A percentile compares a stretch with the other conserved stretches of the same genome.
phyloP scores from a whole-genome alignment of 164 flowering plant species.

The Sextonia rubra region DNA sequence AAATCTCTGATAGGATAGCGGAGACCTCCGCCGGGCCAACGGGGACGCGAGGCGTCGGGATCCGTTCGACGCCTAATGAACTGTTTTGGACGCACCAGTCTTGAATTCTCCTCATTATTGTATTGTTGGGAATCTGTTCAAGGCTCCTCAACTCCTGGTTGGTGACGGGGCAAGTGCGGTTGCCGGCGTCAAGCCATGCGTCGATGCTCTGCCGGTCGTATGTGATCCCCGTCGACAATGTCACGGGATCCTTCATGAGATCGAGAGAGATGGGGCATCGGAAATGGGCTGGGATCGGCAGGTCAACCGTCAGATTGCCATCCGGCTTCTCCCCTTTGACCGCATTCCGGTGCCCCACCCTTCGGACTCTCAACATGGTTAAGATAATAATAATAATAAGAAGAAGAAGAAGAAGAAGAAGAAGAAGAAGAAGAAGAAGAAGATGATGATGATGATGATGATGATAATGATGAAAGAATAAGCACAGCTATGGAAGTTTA shows the following conservation, averaged over 20 bases:
- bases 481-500: no score
- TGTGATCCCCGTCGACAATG: conserved; percentile 68
- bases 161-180: conserved; percentile 65
- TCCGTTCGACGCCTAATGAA: conserved; percentile 59
- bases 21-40: conserved; percentile 33
- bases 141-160: conserved; percentile 35
- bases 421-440: no score
- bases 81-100: conserved; percentile 78
- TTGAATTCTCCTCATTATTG: conserved; percentile 67
- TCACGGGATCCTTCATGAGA: conserved; percentile 91
- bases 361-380: conserved; percentile 38
- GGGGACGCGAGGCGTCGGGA: conserved; percentile 79
- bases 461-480: neutral
- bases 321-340: conserved; percentile 2
- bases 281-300: conserved; percentile 53
- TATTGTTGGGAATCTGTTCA: conserved; percentile 72
- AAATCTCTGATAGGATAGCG: conserved; percentile 31
- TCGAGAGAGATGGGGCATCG: conserved; percentile 84
- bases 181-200: conserved; percentile 67
- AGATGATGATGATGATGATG: no score
- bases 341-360: conserved; percentile 28
- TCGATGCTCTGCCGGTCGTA: conserved; percentile 82
- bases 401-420: neutral
- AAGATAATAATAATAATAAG: neutral
- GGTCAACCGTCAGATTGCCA: conserved; percentile 20